These are phyloP conservation scores for Hyphopichia homilentoma DNA, from an alignment of 805 yeast genomes.

Conservation along the genomic window DNA sequence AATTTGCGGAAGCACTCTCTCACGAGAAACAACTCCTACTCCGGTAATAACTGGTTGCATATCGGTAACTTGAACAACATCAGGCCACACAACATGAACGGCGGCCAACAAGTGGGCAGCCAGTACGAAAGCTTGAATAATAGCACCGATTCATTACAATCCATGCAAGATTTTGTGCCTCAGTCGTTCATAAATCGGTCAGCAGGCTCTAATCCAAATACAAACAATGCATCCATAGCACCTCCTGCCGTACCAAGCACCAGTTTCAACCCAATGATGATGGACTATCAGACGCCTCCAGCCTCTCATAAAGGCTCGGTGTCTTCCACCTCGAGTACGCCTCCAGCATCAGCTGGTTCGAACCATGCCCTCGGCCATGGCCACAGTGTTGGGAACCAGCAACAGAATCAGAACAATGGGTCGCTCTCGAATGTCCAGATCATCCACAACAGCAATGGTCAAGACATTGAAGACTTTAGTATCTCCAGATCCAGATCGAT, in stretches of 20 bases:
- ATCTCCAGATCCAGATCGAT: slow-evolving; percentile 18
- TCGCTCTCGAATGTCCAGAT: slow-evolving; percentile 9
- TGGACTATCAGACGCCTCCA: slow-evolving; percentile 41
- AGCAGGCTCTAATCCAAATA: slow-evolving; percentile 11
- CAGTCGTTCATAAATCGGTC: slow-evolving; percentile 34
- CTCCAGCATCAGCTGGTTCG: slow-evolving; percentile 7
- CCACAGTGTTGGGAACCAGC: not conserved
- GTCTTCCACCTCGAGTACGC: slow-evolving; percentile 14
- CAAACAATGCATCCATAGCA: not conserved
- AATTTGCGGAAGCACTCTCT: slow-evolving; percentile 41
- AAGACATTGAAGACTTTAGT: slow-evolving; percentile 32
- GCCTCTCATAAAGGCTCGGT: slow-evolving; percentile 29
- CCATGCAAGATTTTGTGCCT: slow-evolving; percentile 43
- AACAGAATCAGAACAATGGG: not conserved
- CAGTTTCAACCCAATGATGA: slow-evolving; percentile 34
- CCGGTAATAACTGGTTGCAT: slow-evolving; percentile 38
- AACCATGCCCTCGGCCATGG: slow-evolving; percentile 1
- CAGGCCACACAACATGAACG: slow-evolving; percentile 12
- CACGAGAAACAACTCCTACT: slow-evolving; percentile 38
- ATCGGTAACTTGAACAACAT: slow-evolving; percentile 38
- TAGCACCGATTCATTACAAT: slow-evolving; percentile 41
- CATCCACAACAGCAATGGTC: slow-evolving; percentile 6
- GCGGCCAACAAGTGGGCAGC: slow-evolving; percentile 5
- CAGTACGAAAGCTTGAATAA: slow-evolving; percentile 12
- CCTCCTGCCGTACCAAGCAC: not conserved